Conservation (phyloP, 345 rosid species). For the Raphanus sativus region DNA sequence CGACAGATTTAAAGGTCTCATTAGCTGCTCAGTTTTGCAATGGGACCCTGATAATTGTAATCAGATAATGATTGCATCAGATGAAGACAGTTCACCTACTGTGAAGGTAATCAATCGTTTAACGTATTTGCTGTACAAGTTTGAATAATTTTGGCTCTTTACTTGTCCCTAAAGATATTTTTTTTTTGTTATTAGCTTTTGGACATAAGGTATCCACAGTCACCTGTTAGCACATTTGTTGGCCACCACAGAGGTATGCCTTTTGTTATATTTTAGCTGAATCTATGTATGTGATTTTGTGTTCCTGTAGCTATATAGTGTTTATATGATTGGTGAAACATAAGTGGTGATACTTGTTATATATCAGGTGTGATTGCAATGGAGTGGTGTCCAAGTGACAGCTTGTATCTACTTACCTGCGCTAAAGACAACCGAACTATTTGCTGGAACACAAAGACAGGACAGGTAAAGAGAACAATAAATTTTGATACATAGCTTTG, state of each 20-base stretch:
- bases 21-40: slow-evolving; percentile 3
- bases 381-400: slow-evolving; percentile 11
- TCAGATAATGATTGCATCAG: not conserved
- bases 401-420: not conserved
- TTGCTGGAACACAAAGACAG: slow-evolving; percentile 1
- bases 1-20: not conserved
- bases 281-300: not conserved
- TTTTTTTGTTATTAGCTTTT: not conserved
- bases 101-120: not conserved
- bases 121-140: not conserved
- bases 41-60: slow-evolving; percentile 1
- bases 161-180: not conserved
- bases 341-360: not conserved
- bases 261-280: not conserved
- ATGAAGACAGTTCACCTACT: slow-evolving; percentile 7
- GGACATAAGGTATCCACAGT: not conserved
- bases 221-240: not conserved
- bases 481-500: not conserved
- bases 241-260: slow-evolving; percentile 3
- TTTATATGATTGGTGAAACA: not conserved
- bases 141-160: not conserved
- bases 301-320: not conserved
- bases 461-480: not conserved
- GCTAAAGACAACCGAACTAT: slow-evolving; percentile 2
- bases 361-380: not conserved